Conservation (phyloP, 345 rosid species). For the Clausena lansium region DNA sequence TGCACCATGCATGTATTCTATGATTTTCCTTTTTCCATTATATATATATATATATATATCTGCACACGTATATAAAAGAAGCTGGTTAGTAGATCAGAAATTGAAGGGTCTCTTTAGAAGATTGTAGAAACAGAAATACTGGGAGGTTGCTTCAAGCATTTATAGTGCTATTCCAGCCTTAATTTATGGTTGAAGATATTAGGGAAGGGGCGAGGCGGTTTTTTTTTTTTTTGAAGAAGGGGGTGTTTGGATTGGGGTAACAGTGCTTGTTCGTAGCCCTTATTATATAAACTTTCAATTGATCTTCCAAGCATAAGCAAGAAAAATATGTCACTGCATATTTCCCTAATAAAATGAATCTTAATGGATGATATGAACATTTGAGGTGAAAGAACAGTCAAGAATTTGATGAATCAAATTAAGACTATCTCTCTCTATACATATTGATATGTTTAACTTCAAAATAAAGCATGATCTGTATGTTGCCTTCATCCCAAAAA, state of each 20-base stretch:
- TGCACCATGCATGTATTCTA: background rate
- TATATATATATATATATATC: too few relatives aligned
- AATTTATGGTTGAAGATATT: too few relatives aligned
- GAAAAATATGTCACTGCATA: too few relatives aligned
- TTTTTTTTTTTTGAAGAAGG: too few relatives aligned
- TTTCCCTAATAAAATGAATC: background rate
- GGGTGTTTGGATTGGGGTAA: too few relatives aligned
- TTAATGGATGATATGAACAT: background rate
- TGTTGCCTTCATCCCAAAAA: background rate
- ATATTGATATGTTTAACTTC: background rate
- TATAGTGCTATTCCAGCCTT: background rate
- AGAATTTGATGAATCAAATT: background rate
- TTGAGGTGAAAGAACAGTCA: background rate
- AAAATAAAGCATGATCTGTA: background rate
- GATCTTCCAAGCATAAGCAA: background rate
- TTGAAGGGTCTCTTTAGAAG: background rate
- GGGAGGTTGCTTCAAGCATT: background rate
- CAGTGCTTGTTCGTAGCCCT: too few relatives aligned
- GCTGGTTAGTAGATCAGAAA: background rate
- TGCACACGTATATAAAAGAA: too few relatives aligned
- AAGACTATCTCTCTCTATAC: background rate
- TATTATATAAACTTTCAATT: background rate
- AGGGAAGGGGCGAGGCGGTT: too few relatives aligned
- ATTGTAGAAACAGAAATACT: background rate
- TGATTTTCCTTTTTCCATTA: background rate